phyloP scores from a whole-genome alignment of 352 stramenopile species.

The Globisporangium iwayamae region DNA sequence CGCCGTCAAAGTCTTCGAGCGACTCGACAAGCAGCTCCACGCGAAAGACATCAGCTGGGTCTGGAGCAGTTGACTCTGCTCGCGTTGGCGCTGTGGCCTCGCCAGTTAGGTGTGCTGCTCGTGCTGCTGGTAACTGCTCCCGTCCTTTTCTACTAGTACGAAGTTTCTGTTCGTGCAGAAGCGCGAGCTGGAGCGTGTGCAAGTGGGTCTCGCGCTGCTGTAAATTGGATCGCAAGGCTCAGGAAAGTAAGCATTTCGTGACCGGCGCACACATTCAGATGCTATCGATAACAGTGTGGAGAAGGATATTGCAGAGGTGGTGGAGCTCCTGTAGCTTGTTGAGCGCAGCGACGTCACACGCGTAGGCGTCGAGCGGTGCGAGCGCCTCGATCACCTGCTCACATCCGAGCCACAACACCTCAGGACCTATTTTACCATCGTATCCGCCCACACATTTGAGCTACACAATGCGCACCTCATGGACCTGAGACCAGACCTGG shows the following conservation, averaged over 20 bases:
- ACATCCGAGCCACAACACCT: not conserved
- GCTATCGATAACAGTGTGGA: not conserved
- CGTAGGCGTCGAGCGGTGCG: constrained; percentile 26
- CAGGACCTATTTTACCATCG: too few relatives aligned
- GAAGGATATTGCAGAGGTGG: constrained; percentile 68
- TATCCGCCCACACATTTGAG: not conserved
- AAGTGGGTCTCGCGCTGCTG: constrained; percentile 60
- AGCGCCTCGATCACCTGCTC: constrained; percentile 29
- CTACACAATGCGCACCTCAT: constrained; percentile 22
- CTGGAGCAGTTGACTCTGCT: not conserved
- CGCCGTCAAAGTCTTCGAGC: not conserved
- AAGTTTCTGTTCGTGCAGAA: constrained; percentile 32
- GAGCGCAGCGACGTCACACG: constrained; percentile 33
- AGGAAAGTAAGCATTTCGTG: not conserved
- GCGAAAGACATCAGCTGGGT: not conserved
- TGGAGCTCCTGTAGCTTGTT: constrained; percentile 53
- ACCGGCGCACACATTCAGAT: constrained; percentile 3
- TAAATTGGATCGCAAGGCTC: constrained; percentile 14
- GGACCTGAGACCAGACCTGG: constrained; percentile 31
- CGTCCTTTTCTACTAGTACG: not conserved
- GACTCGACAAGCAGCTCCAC: constrained; percentile 1
- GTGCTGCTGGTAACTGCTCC: not conserved
- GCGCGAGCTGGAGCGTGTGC: constrained; percentile 48
- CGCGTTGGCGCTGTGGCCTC: not conserved
- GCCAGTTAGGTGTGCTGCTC: not conserved